Conservation (phyloP, 331 rosid species). For the Dryas integrifolia region DNA sequence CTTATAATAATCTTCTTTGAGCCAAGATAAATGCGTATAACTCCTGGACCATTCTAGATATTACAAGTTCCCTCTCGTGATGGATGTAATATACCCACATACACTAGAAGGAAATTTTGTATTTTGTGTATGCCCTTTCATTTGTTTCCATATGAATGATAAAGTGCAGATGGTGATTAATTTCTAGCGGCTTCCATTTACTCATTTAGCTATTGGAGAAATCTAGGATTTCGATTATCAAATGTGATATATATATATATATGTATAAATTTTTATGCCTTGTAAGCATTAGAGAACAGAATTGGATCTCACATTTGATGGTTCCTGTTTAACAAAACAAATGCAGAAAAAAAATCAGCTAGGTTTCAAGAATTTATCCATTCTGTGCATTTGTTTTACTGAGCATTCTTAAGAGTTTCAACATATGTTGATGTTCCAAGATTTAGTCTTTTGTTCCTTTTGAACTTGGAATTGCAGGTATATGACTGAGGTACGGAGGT, state of each 20-base stretch:
- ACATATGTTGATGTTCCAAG: neutral
- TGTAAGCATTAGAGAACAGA: neutral
- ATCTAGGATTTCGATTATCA: neutral
- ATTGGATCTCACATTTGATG: neutral
- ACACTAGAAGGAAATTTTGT: no score
- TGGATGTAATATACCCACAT: neutral
- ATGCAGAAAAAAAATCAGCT: neutral
- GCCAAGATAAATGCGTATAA: no score
- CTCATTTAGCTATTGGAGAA: neutral
- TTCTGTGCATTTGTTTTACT: neutral
- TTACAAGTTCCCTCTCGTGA: neutral
- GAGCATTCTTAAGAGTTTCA: neutral
- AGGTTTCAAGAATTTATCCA: neutral
- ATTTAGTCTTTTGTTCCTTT: constrained; percentile 19
- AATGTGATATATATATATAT: neutral
- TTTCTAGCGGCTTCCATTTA: no score
- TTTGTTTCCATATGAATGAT: neutral
- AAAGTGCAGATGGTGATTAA: neutral
- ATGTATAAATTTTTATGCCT: neutral
- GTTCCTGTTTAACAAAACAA: neutral
- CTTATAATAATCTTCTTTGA: no score
- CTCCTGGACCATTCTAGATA: neutral
- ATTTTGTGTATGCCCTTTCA: neutral
- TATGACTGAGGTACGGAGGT: constrained; percentile 85
- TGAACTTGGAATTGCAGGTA: constrained; percentile 53